Conservation (phyloP, 2,329 filamentous ascomycete genomes). For the Fusarium sp. region DNA sequence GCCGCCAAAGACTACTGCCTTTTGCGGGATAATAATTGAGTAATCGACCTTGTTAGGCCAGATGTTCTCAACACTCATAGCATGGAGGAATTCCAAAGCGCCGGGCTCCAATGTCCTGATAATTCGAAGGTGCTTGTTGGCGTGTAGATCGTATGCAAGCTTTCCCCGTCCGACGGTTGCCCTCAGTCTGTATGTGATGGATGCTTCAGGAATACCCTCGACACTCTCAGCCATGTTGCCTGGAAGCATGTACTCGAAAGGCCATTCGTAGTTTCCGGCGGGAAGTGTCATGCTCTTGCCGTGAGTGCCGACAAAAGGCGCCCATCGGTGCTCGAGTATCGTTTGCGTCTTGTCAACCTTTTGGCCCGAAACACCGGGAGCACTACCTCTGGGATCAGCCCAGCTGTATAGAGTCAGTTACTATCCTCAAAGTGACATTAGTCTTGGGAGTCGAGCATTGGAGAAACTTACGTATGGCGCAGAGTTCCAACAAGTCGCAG, state of each 20-base stretch:
- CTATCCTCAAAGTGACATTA: neutral
- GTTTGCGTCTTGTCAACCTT: conserved; percentile 69
- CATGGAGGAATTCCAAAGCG: conserved; percentile 82
- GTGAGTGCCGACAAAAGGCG: conserved; percentile 70
- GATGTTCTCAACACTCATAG: conserved; percentile 96
- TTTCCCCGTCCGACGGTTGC: conserved; percentile 89
- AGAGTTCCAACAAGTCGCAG: conserved; percentile 78
- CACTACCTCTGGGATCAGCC: conserved; percentile 64
- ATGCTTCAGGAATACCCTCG: conserved; percentile 87
- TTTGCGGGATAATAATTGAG: conserved; percentile 91
- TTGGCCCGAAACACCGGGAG: conserved; percentile 69
- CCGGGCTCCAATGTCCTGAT: conserved; percentile 82
- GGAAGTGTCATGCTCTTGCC: conserved; percentile 70
- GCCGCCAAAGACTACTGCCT: conserved; percentile 95
- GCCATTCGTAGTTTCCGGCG: conserved; percentile 86
- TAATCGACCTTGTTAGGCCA: conserved; percentile 99
- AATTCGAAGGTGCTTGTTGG: conserved; percentile 82
- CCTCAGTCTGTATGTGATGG: conserved; percentile 90
- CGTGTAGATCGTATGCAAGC: conserved; percentile 86
- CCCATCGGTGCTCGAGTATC: conserved; percentile 78
- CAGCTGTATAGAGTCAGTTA: conserved; percentile 55
- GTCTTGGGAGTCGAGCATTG: neutral
- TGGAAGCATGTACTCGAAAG: conserved; percentile 80
- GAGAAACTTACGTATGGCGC: conserved; percentile 69
- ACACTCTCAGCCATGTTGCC: conserved; percentile 86